Percentiles rank a stretch among this genome's conserved stretches.
Evolutionary conservation across 2,329 filamentous ascomycete genomes (phyloP).

Genomic region (Huntiella abstrusa): DNA sequence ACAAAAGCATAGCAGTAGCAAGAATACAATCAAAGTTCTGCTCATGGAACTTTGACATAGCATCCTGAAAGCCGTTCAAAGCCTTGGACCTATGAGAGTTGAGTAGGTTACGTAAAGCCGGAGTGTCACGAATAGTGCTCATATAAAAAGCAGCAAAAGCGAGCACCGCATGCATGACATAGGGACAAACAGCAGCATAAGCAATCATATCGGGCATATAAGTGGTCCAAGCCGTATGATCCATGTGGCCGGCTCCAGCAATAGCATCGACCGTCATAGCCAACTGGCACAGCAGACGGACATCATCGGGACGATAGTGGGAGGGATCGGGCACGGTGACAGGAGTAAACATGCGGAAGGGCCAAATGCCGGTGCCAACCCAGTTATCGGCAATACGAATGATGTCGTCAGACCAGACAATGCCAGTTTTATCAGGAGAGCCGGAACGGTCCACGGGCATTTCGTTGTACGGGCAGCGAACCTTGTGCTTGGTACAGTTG

Average conservation of each 20-base stretch:
- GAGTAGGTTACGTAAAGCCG: conserved; percentile 69
- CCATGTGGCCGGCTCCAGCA: conserved; percentile 54
- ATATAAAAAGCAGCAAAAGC: conserved; percentile 92
- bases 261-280: conserved; percentile 72
- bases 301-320: conserved; percentile 55
- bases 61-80: conserved; percentile 71
- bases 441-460: conserved; percentile 43
- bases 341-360: conserved; percentile 63
- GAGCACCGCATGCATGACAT: conserved; percentile 85
- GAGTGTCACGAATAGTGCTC: conserved; percentile 71
- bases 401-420: conserved; percentile 75
- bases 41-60: conserved; percentile 66
- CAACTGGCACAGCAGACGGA: conserved; percentile 81
- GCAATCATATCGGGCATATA: conserved; percentile 67
- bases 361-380: conserved; percentile 58
- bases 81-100: conserved; percentile 78
- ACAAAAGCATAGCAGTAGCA: conserved; percentile 76
- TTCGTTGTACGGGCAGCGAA: conserved; percentile 95
- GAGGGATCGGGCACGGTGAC: conserved; percentile 56
- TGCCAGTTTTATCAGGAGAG: conserved; percentile 44
- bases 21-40: conserved; percentile 81
- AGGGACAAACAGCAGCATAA: conserved; percentile 62
- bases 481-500: conserved; percentile 98
- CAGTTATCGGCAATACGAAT: conserved; percentile 66
- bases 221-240: conserved; percentile 80